Conservation (phyloP, 768 basidiomycete genomes). For the Pleurotus eryngii region DNA sequence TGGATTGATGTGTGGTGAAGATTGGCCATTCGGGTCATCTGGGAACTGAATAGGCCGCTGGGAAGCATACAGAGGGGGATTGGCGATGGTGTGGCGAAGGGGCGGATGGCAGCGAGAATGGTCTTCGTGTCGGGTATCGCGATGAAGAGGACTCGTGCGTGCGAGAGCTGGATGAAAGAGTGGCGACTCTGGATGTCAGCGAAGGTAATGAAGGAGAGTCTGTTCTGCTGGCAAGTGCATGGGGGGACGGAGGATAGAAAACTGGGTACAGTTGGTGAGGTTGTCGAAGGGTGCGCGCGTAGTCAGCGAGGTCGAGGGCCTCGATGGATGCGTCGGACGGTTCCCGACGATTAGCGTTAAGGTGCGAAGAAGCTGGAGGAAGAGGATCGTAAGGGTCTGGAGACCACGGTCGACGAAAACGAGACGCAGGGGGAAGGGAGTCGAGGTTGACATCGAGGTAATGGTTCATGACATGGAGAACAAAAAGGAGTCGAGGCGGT, state of each 20-base stretch:
- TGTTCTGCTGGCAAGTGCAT: slow-evolving; percentile 23
- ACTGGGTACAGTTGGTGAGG: slow-evolving; percentile 18
- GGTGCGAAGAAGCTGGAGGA: slow-evolving; percentile 24
- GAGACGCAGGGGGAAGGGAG: slow-evolving; percentile 47
- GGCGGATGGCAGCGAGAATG: slow-evolving; percentile 48
- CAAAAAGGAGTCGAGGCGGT: slow-evolving; percentile 3
- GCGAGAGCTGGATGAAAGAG: slow-evolving; percentile 31
- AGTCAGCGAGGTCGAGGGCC: slow-evolving; percentile 72
- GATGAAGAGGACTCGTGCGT: slow-evolving; percentile 33
- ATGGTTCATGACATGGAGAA: slow-evolving; percentile 35
- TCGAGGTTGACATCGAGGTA: slow-evolving; percentile 34
- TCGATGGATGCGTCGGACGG: slow-evolving; percentile 65
- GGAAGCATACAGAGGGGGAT: slow-evolving; percentile 16
- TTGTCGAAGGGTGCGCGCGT: slow-evolving; percentile 47
- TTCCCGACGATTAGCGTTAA: slow-evolving; percentile 36
- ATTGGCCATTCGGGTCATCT: slow-evolving; percentile 15
- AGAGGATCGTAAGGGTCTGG: slow-evolving; percentile 52
- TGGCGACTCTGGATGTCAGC: slow-evolving; percentile 39
- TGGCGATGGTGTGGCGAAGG: slow-evolving; percentile 23
- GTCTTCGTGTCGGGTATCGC: slow-evolving; percentile 28
- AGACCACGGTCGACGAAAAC: slow-evolving; percentile 64
- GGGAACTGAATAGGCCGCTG: slow-evolving; percentile 17
- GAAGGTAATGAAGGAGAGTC: slow-evolving; percentile 22
- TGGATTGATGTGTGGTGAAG: slow-evolving; percentile 17
- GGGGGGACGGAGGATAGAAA: slow-evolving; percentile 18